Percentiles rank a stretch among this genome's conserved stretches.
Conservation (phyloP, 495 filamentous ascomycete genomes). For the Evansstolkia leycettana region DNA sequence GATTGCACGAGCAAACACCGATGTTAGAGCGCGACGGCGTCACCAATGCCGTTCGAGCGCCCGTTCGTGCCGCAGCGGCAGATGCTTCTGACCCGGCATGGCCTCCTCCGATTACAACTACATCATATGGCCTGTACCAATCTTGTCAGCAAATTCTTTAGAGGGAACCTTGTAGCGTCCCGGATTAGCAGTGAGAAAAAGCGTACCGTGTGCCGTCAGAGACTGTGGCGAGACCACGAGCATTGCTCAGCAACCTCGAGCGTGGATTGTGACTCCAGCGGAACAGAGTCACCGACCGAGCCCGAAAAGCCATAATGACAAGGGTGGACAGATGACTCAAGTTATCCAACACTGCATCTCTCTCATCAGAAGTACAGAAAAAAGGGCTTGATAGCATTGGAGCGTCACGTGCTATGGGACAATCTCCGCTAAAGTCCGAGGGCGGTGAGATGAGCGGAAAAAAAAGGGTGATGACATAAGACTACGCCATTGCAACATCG, state of each 20-base stretch:
- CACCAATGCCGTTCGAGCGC: slow-evolving; percentile 72
- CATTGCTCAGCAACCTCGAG: slow-evolving; percentile 7
- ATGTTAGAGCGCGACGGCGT: slow-evolving; percentile 78
- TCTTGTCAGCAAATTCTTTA: slow-evolving; percentile 1
- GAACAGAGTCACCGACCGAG: slow-evolving; percentile 16
- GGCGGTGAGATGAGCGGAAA: no score
- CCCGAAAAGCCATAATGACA: slow-evolving; percentile 25
- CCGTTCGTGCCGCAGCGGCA: slow-evolving; percentile 81
- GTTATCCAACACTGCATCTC: background rate
- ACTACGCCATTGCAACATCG: no score
- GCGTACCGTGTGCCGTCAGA: slow-evolving; percentile 30
- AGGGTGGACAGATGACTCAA: background rate
- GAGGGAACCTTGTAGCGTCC: background rate
- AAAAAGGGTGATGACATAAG: no score
- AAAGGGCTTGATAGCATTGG: background rate
- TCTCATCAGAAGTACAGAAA: slow-evolving; percentile 4
- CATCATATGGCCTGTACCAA: slow-evolving; percentile 61
- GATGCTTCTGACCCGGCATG: slow-evolving; percentile 93
- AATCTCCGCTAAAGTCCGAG: no score
- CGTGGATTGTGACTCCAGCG: slow-evolving; percentile 20
- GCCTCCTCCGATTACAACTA: slow-evolving; percentile 89
- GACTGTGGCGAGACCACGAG: slow-evolving; percentile 35
- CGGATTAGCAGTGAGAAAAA: slow-evolving; percentile 1
- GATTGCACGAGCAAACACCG: slow-evolving; percentile 95
- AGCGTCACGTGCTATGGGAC: background rate